Base-by-base conservation (phyloP, 805 yeast genomes). In the Torulaspora indica region DNA sequence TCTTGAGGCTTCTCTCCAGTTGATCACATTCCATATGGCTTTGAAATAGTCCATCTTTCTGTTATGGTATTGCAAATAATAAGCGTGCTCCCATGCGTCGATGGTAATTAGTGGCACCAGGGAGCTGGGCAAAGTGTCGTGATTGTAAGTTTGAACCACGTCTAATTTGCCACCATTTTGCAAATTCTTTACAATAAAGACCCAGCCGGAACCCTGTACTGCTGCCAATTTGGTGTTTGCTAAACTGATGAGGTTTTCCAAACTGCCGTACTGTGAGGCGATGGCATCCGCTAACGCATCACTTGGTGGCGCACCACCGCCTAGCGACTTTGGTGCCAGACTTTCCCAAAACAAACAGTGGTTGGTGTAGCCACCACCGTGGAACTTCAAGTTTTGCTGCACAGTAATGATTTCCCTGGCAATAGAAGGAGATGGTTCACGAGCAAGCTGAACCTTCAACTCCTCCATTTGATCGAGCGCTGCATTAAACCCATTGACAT, bases 1-100 rank as follows among this genome's bases (percentile, higher is more conserved):
- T 69, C 71, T 73, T 57, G 79, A 86, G 43, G 95, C 96, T 69
- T 82, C 95, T 67, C 81, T 75, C 96, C 96, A 88, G 78, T 87
- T 87, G 68, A 88, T 77, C 35, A 88, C 95, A 60, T 85, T 83
- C 96, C 96, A 88, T 69, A 88, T 85, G 50, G 93, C 91, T 70
- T 85, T 81, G 78, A 88, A 88, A 73, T 88, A 88, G 63, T 88
- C 95, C 34, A 67, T 95, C 75, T 88, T 88, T 64, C 82, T 88
- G 72, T 88, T 88, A 72, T 85, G 82, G 75, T 88, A 88, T 70
- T 88, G 96, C 68, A 89, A 75, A 76, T 88, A 88, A 75, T 87
- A 88, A 43, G 96, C 96, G 62, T 88, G 96, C 70, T 88, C 96
- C 96, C 96, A 88, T 47, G 95, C 95, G 59, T 88, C 96, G 61